A percentile compares a stretch with the other conserved stretches of the same genome.
Evolutionary conservation across 768 basidiomycete genomes (phyloP).

Genomic region (Coprinopsis strossmayeri): DNA sequence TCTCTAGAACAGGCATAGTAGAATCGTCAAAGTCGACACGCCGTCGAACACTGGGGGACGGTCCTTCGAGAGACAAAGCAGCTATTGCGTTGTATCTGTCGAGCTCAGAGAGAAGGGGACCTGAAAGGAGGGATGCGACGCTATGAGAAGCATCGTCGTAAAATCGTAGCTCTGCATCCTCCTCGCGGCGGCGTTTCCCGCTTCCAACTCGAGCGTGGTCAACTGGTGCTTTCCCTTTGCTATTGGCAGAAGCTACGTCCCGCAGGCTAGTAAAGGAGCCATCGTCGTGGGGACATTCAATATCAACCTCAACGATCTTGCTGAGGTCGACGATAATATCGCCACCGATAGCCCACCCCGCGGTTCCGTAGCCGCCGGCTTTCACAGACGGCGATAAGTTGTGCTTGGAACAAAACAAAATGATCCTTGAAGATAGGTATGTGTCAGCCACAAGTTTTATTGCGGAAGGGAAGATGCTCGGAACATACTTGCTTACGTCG

Average conservation of each 20-base stretch:
- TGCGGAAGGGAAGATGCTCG: too few species aligned
- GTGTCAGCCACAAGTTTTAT: neutral
- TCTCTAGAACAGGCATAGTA: neutral
- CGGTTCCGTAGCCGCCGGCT: conserved; percentile 88
- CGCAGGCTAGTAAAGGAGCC: conserved; percentile 56
- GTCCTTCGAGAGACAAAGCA: conserved; percentile 18
- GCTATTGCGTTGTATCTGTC: conserved; percentile 6
- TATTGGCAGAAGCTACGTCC: conserved; percentile 43
- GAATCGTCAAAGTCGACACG: conserved; percentile 22
- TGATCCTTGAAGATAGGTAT: conserved; percentile 33
- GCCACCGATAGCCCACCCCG: conserved; percentile 84
- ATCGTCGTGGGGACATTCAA: conserved; percentile 50
- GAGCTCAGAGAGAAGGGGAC: conserved; percentile 17
- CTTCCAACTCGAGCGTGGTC: conserved; percentile 13
- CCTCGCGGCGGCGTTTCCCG: conserved; percentile 53
- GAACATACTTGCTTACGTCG: conserved; percentile 75
- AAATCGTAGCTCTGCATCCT: conserved; percentile 41
- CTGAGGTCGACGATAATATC: conserved; percentile 81
- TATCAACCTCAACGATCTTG: conserved; percentile 58
- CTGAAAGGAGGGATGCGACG: conserved; percentile 47
- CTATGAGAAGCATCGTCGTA: conserved; percentile 51
- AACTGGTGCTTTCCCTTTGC: conserved; percentile 46
- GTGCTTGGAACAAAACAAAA: conserved; percentile 71
- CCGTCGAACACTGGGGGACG: conserved; percentile 28
- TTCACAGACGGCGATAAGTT: conserved; percentile 72